phyloP scores from a whole-genome alignment of 1,139 yeast species.

The Scheffersomyces quercinus region DNA sequence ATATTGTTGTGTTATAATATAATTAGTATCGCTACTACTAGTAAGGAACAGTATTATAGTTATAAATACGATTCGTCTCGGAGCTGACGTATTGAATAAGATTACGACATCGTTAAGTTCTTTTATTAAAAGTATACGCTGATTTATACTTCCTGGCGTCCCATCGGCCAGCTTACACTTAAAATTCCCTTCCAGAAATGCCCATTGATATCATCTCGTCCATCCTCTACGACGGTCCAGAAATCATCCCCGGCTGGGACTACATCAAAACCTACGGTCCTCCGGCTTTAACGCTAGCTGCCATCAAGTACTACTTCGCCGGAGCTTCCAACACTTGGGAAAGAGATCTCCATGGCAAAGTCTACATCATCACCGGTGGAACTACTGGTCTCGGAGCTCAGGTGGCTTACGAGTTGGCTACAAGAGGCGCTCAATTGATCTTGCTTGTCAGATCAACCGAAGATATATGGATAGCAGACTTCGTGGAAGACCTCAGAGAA shows the following conservation, averaged over 20 bases:
- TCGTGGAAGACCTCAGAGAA: conserved; percentile 73
- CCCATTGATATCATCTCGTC: conserved; percentile 78
- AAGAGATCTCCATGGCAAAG: conserved; percentile 88
- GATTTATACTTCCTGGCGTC: neutral
- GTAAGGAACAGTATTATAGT: too few relatives aligned
- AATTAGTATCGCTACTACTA: too few relatives aligned
- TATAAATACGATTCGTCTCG: too few relatives aligned
- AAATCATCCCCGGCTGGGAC: conserved; percentile 71
- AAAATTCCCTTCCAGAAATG: conserved; percentile 42
- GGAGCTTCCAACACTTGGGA: conserved; percentile 89
- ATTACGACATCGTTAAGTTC: too few relatives aligned
- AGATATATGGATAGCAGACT: conserved; percentile 80
- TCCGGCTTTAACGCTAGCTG: conserved; percentile 32
- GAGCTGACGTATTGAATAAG: too few relatives aligned
- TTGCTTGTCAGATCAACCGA: conserved; percentile 63
- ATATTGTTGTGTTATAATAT: too few relatives aligned
- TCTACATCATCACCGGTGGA: conserved; percentile 76
- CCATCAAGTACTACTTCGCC: conserved; percentile 68
- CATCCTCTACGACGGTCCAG: conserved; percentile 69
- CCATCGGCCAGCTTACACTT: neutral
- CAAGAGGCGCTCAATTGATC: conserved; percentile 82
- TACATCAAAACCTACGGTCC: conserved; percentile 59
- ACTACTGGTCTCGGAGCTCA: conserved; percentile 89
- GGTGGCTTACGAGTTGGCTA: conserved; percentile 71
- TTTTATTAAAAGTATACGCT: neutral